Conservation (phyloP, 257 asterid species). For the Solanum pimpinellifolium region DNA sequence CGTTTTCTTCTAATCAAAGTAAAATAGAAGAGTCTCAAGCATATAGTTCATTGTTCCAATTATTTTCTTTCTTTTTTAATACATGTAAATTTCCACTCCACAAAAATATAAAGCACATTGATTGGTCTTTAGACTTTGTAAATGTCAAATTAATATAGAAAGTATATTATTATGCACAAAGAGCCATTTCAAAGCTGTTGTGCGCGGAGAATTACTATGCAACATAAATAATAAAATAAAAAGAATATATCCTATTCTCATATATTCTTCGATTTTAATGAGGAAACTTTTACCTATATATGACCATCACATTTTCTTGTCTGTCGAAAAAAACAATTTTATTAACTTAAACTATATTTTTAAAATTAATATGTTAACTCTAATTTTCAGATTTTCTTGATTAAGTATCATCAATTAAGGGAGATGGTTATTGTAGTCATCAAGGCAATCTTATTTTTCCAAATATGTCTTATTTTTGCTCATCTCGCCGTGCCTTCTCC, state of each 20-base stretch:
- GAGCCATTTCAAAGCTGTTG: conserved; percentile 13
- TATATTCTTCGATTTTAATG: conserved; percentile 13
- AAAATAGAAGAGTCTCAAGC: background rate
- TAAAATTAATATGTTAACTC: background rate
- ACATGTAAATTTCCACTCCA: background rate
- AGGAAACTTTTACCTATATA: conserved; percentile 5
- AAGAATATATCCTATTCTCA: conserved; percentile 20
- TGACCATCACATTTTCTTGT: background rate
- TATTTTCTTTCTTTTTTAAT: background rate
- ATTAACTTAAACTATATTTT: background rate
- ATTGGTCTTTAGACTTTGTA: background rate
- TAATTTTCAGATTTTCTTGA: background rate
- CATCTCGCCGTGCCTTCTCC: conserved; percentile 12
- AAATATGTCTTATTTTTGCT: background rate
- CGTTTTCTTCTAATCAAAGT: background rate
- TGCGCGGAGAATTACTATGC: conserved; percentile 18
- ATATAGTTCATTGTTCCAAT: background rate
- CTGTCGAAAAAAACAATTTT: background rate
- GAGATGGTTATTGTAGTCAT: background rate
- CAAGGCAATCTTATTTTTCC: background rate
- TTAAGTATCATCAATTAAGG: background rate
- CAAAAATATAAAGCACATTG: background rate
- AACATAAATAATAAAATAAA: background rate
- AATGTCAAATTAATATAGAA: background rate
- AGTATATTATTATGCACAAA: background rate